Conservation (phyloP, 371 early-diverging fungal species). For the Mucor saturninus region DNA sequence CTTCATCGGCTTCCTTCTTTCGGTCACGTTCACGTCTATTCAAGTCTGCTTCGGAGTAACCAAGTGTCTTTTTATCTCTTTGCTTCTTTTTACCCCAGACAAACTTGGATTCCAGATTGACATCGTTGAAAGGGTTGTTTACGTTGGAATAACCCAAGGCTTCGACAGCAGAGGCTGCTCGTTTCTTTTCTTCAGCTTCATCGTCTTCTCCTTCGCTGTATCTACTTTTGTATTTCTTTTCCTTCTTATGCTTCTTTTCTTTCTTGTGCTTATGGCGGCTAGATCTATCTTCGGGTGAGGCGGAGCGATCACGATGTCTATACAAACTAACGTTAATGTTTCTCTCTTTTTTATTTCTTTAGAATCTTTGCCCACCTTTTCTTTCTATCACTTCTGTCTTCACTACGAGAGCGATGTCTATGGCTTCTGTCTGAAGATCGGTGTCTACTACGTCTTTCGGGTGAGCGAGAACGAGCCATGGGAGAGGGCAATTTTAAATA, state of each 20-base stretch:
- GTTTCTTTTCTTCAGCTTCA: conserved; percentile 14
- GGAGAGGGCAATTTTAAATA: too few relatives aligned
- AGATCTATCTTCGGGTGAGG: conserved; percentile 9
- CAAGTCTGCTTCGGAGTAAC: conserved; percentile 64
- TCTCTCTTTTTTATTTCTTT: neutral
- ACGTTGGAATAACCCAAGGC: conserved; percentile 68
- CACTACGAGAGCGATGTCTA: conserved; percentile 12
- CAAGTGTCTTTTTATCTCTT: conserved; percentile 69
- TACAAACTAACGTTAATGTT: neutral
- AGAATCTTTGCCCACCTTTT: conserved; percentile 6
- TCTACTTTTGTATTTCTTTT: conserved; percentile 7
- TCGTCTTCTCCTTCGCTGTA: conserved; percentile 14
- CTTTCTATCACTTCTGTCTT: conserved; percentile 14
- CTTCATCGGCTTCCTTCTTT: conserved; percentile 73
- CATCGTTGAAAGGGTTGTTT: conserved; percentile 86
- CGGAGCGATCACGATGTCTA: conserved; percentile 24
- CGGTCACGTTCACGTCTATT: conserved; percentile 63
- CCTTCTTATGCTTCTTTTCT: conserved; percentile 15
- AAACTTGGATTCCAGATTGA: conserved; percentile 83
- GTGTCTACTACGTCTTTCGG: conserved; percentile 15
- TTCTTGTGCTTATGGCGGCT: conserved; percentile 17
- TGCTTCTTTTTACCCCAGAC: conserved; percentile 79
- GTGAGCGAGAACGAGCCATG: conserved; percentile 5
- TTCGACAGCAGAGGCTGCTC: conserved; percentile 31
- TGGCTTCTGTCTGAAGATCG: conserved; percentile 14